Base-by-base conservation (phyloP, 2,329 filamentous ascomycete species). In the Cylindrodendrum hubeiense region DNA sequence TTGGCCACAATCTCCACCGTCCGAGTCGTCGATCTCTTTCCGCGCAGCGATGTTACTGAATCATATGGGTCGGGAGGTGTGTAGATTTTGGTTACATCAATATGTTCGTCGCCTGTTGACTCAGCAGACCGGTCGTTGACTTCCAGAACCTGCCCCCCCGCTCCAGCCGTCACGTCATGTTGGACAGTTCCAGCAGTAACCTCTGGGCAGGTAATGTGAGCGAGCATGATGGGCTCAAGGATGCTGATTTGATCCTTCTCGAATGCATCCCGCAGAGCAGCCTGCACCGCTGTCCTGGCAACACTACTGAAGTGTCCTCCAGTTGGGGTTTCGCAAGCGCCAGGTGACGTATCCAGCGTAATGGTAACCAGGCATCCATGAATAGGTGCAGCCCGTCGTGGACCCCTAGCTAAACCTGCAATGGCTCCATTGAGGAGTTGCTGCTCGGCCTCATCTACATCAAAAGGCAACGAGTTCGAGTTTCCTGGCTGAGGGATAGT, bases 191-290 rank as follows among this genome's bases (percentile, higher is more conserved):
- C 94, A 1, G 97, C 90, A 7, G 89, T 90, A 6, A 87, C 86
- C 79, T 98, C 95, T 55, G 96, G 93, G 53, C 96, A 94, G 70
- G 89, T 90, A 75, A 99, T 97, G 56, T 91, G 90, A 5, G 93
- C 93, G 65, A 91, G 90, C 94, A 98, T 98, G 59, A 99, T 93
- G 1, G 96, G 96, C 76, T 99, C 96, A 81, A 98, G 91, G 41
- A 99, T 83, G 1, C 87, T 86, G 1, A 94, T 87, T 3, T 84
- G 81, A 3, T 82, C 76, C 28, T 81, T 79, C 10, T 85, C 81
- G 60, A 88, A 85, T 0, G 90, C 89, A 19, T 89, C 85, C 54
- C 87, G 87, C 1, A 98, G 85, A 0, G 91, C 91, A 9, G 86
- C 84, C 64, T 91, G 88, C 0, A 95, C 91, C 2, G 93, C 92